Conservation (phyloP, 306 rosid genomes). For the Vicia villosa region DNA sequence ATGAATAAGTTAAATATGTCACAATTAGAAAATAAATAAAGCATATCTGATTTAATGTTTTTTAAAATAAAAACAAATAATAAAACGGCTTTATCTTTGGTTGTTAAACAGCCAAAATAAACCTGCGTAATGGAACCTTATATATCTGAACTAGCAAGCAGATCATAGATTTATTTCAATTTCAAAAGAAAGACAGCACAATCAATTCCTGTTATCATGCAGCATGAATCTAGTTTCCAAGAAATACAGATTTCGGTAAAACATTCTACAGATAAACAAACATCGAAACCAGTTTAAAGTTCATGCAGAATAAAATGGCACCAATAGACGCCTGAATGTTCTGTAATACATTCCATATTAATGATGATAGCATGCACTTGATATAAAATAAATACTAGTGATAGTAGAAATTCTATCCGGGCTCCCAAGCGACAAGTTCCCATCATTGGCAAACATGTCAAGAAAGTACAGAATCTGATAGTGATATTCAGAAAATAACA, state of each 20-base stretch:
- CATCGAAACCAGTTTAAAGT: conserved; percentile 31
- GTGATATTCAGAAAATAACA: background rate
- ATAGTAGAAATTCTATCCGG: conserved; percentile 20
- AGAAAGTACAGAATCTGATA: conserved; percentile 32
- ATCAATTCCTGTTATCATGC: conserved; percentile 10
- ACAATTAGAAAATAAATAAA: conserved; percentile 27
- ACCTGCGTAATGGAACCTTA: conserved; percentile 1
- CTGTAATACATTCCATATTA: background rate
- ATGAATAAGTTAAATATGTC: conserved; percentile 4
- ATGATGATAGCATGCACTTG: conserved; percentile 20
- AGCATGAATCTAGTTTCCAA: conserved; percentile 4
- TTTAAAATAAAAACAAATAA: conserved; percentile 2
- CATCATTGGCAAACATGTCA: conserved; percentile 24
- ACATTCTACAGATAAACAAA: conserved; percentile 16
- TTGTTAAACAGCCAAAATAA: conserved; percentile 22
- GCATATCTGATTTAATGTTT: background rate
- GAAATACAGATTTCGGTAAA: conserved; percentile 22
- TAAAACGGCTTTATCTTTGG: background rate
- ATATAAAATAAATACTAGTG: conserved; percentile 13
- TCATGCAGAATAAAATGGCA: conserved; percentile 25
- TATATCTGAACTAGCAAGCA: conserved; percentile 22
- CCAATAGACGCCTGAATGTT: conserved; percentile 21
- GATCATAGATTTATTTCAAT: conserved; percentile 2
- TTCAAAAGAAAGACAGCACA: conserved; percentile 12
- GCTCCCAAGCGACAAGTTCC: conserved; percentile 13